Conservation (phyloP, 495 filamentous ascomycete species). For the Penicillium maclennaniae region DNA sequence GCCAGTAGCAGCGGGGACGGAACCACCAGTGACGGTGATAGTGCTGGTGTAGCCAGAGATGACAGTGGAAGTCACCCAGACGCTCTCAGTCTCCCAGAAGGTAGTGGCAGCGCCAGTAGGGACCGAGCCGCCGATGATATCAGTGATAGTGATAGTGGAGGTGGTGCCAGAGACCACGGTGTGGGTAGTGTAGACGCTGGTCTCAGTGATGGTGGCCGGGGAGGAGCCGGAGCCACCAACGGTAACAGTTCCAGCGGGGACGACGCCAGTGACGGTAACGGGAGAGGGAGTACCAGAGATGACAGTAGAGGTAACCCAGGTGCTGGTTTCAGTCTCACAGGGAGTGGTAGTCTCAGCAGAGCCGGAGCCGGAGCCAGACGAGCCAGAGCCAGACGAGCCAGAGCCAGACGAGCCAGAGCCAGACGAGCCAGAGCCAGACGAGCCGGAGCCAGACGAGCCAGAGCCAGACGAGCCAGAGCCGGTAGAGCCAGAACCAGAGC, state of each 20-base stretch:
- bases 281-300: conserved; percentile 1
- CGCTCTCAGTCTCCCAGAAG: too few species aligned
- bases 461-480: conserved; percentile 12
- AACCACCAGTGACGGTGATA: conserved; percentile 7
- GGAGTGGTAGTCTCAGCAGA: conserved; percentile 10
- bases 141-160: too few species aligned
- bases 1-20: conserved; percentile 7
- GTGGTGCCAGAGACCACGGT: too few species aligned
- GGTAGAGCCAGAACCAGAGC: neutral
- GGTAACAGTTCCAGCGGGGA: neutral
- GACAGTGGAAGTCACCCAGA: too few species aligned
- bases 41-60: too few species aligned
- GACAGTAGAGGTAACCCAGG: conserved; percentile 5
- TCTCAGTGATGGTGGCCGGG: neutral
- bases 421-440: conserved; percentile 23
- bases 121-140: neutral
- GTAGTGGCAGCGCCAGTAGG: conserved; percentile 4
- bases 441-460: conserved; percentile 19
- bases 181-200: too few species aligned
- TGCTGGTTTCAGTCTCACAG: conserved; percentile 18
- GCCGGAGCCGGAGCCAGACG: conserved; percentile 5
- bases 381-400: conserved; percentile 1
- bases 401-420: neutral
- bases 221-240: neutral
- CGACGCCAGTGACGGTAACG: neutral